Conservation (phyloP, 2,329 filamentous ascomycete genomes). For the Hypoxylon sp. region DNA sequence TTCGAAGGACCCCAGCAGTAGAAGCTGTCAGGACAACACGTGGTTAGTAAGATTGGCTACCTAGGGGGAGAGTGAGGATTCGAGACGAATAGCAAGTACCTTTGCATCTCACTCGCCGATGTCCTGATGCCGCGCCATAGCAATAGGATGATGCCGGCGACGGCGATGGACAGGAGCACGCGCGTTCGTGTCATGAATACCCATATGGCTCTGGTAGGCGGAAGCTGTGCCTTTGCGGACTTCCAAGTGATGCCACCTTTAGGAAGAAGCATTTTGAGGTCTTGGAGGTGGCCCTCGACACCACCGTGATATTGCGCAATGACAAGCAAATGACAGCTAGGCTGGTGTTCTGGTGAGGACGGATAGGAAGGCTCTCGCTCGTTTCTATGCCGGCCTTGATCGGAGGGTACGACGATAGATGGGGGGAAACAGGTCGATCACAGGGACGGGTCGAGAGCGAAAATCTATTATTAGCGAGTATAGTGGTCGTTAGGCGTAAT, state of each 20-base stretch:
- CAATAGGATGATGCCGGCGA: constrained; percentile 76
- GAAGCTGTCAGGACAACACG: constrained; percentile 68
- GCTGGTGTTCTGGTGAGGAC: neutral
- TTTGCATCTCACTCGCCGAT: constrained; percentile 88
- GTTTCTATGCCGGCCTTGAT: constrained; percentile 19
- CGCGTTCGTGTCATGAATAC: constrained; percentile 77
- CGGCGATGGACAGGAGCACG: constrained; percentile 75
- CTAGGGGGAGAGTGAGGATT: constrained; percentile 1
- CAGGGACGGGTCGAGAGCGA: constrained; percentile 15
- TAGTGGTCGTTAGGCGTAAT: constrained; percentile 2
- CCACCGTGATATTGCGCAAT: constrained; percentile 47
- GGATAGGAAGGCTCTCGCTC: constrained; percentile 16
- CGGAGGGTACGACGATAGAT: constrained; percentile 11
- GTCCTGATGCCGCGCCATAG: constrained; percentile 87
- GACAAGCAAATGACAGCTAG: constrained; percentile 23
- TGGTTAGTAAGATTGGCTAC: constrained; percentile 35
- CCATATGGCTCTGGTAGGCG: constrained; percentile 76
- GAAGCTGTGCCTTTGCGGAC: constrained; percentile 80
- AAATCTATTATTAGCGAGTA: constrained; percentile 29
- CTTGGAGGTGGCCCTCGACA: constrained; percentile 51
- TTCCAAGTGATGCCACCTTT: constrained; percentile 95
- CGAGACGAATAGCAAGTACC: constrained; percentile 63
- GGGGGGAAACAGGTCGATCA: constrained; percentile 10
- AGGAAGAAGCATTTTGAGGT: constrained; percentile 79
- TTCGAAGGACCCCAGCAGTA: constrained; percentile 97